Evolutionary conservation across 2,329 filamentous ascomycete genomes (phyloP).

Genomic region (Chaetomiaceae sp.): DNA sequence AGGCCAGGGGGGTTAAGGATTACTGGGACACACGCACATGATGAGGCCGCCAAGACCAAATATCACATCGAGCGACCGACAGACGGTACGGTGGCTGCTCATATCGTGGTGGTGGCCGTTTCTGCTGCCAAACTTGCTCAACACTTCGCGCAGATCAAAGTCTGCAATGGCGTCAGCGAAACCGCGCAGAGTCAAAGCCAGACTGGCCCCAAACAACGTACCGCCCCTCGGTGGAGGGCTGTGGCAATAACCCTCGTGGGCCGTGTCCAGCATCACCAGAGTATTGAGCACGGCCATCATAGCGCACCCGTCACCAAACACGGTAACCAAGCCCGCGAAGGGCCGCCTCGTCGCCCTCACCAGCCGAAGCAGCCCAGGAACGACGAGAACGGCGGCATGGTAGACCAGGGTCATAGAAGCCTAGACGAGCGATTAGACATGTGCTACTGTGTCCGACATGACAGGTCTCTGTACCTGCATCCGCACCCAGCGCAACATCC

Average conservation of each 20-base stretch:
- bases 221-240: not conserved
- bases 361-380: constrained; percentile 21
- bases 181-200: not conserved
- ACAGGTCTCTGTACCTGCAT: constrained; percentile 2
- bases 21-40: constrained; percentile 5
- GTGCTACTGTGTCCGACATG: not conserved
- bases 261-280: constrained; percentile 12
- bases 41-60: constrained; percentile 10
- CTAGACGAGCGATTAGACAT: constrained; percentile 15
- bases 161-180: constrained; percentile 6
- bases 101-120: not conserved
- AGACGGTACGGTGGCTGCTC: constrained; percentile 4
- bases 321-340: constrained; percentile 17
- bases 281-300: constrained; percentile 27
- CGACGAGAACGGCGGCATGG: constrained; percentile 21
- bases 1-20: not conserved
- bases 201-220: not conserved
- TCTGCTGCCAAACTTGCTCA: not conserved
- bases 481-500: constrained; percentile 14
- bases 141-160: not conserved
- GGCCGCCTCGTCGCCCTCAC: constrained; percentile 17
- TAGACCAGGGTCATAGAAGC: constrained; percentile 22
- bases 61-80: constrained; percentile 8
- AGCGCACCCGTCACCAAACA: constrained; percentile 25
- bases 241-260: constrained; percentile 14